Evolutionary conservation across 2,329 filamentous ascomycete species (phyloP).

Genomic region (Arthrobotrys pseudoclavata): DNA sequence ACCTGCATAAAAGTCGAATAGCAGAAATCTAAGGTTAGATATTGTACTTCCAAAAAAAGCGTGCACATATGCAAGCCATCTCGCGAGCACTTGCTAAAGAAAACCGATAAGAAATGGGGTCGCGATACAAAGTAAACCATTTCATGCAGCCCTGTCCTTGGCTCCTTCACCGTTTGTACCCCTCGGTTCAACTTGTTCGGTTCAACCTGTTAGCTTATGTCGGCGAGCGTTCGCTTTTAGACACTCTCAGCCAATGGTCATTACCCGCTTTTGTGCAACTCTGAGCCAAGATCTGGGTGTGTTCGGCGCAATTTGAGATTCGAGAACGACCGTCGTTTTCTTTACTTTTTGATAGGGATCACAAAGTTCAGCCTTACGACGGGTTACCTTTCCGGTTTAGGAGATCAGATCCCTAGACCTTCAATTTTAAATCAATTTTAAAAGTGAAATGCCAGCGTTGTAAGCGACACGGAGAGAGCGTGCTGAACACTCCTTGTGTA

Average conservation of each 20-base stretch:
- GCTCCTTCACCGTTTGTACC: neutral
- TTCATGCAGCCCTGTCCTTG: conserved; percentile 15
- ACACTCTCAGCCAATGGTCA: conserved; percentile 10
- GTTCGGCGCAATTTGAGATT: conserved; percentile 7
- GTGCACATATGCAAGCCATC: conserved; percentile 43
- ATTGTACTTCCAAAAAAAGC: conserved; percentile 15
- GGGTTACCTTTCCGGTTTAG: conserved; percentile 14
- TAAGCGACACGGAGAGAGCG: conserved; percentile 18
- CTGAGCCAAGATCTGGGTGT: neutral
- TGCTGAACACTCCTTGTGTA: conserved; percentile 22
- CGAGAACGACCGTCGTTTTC: conserved; percentile 13
- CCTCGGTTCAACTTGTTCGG: conserved; percentile 29
- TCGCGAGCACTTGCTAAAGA: conserved; percentile 30
- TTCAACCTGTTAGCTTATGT: too few species aligned
- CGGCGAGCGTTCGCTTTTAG: conserved; percentile 39
- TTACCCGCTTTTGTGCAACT: conserved; percentile 26
- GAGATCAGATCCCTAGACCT: neutral
- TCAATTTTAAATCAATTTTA: neutral
- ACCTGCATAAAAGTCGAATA: neutral
- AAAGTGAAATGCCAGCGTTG: neutral
- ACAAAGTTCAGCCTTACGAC: conserved; percentile 42
- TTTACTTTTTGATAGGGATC: neutral
- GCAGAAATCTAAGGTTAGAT: conserved; percentile 16
- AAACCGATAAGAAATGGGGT: neutral
- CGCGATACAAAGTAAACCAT: conserved; percentile 3